Conservation (phyloP, 495 filamentous ascomycete genomes). For the Lophiotrema nucula region DNA sequence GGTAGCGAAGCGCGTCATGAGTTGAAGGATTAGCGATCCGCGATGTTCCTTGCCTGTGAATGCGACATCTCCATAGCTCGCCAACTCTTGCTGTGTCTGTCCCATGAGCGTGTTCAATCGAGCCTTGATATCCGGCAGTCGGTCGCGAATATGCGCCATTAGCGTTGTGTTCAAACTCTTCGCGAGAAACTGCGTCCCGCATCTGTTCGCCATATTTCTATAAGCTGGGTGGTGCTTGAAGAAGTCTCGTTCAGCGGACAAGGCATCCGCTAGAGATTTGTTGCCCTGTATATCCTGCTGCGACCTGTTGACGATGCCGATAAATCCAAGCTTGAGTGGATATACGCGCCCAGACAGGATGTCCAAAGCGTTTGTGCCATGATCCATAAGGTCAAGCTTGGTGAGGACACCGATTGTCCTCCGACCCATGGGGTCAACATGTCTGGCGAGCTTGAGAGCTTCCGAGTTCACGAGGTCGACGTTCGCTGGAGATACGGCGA, state of each 20-base stretch:
- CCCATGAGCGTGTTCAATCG: constrained; percentile 97
- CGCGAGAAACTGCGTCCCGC: constrained; percentile 91
- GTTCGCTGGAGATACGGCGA: constrained; percentile 96
- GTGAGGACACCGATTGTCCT: constrained; percentile 97
- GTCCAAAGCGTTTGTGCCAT: constrained; percentile 96
- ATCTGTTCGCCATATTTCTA: constrained; percentile 89
- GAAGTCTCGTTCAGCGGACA: constrained; percentile 89
- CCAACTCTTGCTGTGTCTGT: constrained; percentile 97
- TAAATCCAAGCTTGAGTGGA: constrained; percentile 94
- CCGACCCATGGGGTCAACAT: constrained; percentile 92
- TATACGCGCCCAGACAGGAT: constrained; percentile 96
- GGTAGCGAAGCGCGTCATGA: constrained; percentile 97
- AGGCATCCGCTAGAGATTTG: constrained; percentile 83
- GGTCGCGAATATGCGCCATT: constrained; percentile 94
- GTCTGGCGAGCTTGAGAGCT: constrained; percentile 90
- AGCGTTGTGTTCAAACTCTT: constrained; percentile 93
- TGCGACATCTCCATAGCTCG: constrained; percentile 96
- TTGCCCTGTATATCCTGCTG: constrained; percentile 98
- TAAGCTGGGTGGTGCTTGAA: constrained; percentile 97
- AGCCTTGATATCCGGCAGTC: constrained; percentile 96
- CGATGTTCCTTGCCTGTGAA: constrained; percentile 97
- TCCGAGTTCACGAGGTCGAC: constrained; percentile 99
- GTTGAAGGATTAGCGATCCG: constrained; percentile 88
- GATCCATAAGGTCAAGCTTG: constrained; percentile 98
- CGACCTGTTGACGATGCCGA: constrained; percentile 95